Evolutionary conservation across 139 green algal genomes (phyloP), one percentile per base, ranked within the genome.

Genomic region (Chlamydomonas asymmetrica): DNA sequence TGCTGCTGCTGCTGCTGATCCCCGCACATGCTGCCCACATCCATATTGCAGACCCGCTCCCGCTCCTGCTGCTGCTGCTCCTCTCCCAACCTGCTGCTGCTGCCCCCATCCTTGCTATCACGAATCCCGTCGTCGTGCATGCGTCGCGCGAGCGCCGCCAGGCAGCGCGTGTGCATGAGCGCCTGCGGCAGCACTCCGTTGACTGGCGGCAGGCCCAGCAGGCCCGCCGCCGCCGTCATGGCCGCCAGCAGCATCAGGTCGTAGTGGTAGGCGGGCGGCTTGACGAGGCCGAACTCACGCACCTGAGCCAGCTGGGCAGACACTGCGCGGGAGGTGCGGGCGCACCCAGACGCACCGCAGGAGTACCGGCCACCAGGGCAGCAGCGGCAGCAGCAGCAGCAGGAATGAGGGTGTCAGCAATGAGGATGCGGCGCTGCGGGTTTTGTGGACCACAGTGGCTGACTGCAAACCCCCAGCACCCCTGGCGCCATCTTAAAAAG

Each of bases 171-270:
- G 82, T 97, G 92, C 93, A 97, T 93, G 45, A 91, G 91, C 1
- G 87, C 87, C 78, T 97, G 93, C 2, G 93, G 93, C 34, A 98
- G 78, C 34, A 96, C 92, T 2, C 93, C 92, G 73, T 98, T 98
- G 50, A 93, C 88, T 22, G 92, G 92, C 6, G 93, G 93, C 3
- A 97, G 49, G 20, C 93, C 93, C 9, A 97, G 52, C 34, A 97
- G 80, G 18, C 91, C 93, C 66, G 79, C 93, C 0, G 87, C 18
- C 31, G 90, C 27, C 8, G 90, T 97, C 75, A 91, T 74, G 35
- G 76, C 39, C 6, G 67, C 88, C 56, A 97, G 87, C 69, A 97
- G 82, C 27, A 92, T n/a, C 34, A 97, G 79, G 80, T 97, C 94
- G 22, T 81, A 94, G 63, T 86, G 65, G 74, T 95, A 96, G 35